Evolutionary conservation across 805 yeast species (phyloP), one percentile per base, ranked within the genome.

Genomic region (Lipomyces yamanashiensis): DNA sequence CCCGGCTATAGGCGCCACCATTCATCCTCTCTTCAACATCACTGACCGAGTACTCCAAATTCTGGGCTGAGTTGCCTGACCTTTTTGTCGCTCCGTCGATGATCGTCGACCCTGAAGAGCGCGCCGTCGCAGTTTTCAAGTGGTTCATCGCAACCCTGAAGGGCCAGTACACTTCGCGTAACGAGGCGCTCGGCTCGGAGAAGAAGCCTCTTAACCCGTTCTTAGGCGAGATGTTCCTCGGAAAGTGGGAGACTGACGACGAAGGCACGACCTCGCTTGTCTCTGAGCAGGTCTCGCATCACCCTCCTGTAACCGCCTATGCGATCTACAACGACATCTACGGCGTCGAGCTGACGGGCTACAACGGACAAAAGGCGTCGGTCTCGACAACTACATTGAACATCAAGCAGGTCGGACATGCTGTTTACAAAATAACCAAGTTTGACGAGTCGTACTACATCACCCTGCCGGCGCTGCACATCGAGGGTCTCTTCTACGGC

Each of bases 181-280:
- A 86, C 75, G 98, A 93, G 79, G 83, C 87, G 59, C 84, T 89
- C 83, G 98, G 98, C n/a, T 82, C 90, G 48, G 99, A 95, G 78
- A 95, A 95, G 84, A 95, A 95, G 78, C 98, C 99, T 8, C 80
- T 95, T 75, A 95, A 95, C 75, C 99, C 99, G 51, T 93, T 95
- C 73, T 80, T 95, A 68, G 99, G 99, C 62, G 99, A 95, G 79
- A 81, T 92, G 55, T 95, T 92, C 72, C 89, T 90, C 44, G 98
- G 97, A 54, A 86, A 88, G 72, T 92, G 98, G 96, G 74, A 84
- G 34, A 67, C 73, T 15, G 76, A 79, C 10, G 80, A 78, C 59
- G 76, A 84, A 15, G 97, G 96, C 48, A 96, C 90, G 66, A 89
- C 97, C 33, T 77, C 85, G 12, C 80, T 93, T 73, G 78, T 91